phyloP scores from a whole-genome alignment of 2,329 filamentous ascomycete species.

The Apiospora koreana region DNA sequence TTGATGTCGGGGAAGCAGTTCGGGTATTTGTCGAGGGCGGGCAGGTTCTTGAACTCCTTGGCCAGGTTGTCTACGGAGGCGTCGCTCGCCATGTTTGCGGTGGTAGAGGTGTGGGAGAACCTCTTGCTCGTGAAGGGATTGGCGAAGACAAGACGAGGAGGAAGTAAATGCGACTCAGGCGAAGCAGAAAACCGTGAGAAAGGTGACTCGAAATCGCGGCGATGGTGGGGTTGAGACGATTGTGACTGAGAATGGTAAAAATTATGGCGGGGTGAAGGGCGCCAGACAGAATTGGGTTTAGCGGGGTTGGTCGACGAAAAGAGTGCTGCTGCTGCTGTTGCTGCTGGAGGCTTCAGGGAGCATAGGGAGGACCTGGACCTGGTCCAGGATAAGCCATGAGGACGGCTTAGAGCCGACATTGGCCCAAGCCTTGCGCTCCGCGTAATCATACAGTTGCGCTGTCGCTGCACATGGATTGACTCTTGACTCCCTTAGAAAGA shows the following conservation, averaged over 20 bases:
- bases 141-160: too few relatives aligned
- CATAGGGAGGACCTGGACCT: background rate
- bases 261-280: constrained; percentile 17
- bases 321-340: background rate
- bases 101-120: background rate
- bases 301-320: background rate
- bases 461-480: too few relatives aligned
- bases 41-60: constrained; percentile 25
- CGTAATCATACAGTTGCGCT: background rate
- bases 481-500: background rate
- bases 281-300: constrained; percentile 12
- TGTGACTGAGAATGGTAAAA: constrained; percentile 5
- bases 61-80: constrained; percentile 24
- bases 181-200: background rate
- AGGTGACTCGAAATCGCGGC: background rate
- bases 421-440: background rate
- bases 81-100: constrained; percentile 23
- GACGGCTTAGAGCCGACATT: background rate
- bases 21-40: constrained; percentile 44
- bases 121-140: background rate
- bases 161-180: background rate
- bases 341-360: background rate
- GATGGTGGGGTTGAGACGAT: constrained; percentile 15
- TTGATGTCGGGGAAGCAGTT: constrained; percentile 69
- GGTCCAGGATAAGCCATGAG: background rate